A percentile compares a stretch with the other conserved stretches of the same genome.
Evolutionary conservation across 2,329 filamentous ascomycete species (phyloP).

Genomic region (Ophidiomyces ophidiicola): DNA sequence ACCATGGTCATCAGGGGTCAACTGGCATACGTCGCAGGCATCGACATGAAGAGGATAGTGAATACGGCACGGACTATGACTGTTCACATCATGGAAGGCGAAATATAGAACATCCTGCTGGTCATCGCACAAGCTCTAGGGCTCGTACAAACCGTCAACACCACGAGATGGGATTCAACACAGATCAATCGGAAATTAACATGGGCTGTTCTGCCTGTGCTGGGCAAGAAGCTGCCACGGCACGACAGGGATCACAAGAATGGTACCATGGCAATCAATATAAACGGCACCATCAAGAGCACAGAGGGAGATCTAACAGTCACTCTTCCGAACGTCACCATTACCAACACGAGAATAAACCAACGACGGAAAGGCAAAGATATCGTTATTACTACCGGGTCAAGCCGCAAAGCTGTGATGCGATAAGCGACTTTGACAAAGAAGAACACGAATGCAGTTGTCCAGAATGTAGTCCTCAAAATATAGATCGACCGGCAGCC

Average conservation of each 20-base stretch:
- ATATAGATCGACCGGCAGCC: neutral
- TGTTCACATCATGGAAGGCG: neutral
- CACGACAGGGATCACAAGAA: neutral
- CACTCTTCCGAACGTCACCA: slow-evolving; percentile 1
- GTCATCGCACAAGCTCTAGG: neutral
- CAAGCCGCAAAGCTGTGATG: no score
- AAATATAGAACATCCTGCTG: neutral
- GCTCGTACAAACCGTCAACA: neutral
- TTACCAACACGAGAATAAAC: neutral
- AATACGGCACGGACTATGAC: slow-evolving; percentile 2
- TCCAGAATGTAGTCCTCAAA: neutral
- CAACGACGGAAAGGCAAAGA: no score
- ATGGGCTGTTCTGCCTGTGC: neutral
- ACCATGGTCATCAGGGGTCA: slow-evolving; percentile 7
- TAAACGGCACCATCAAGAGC: neutral
- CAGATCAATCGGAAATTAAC: slow-evolving; percentile 1
- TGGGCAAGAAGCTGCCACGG: neutral
- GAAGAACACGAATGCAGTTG: slow-evolving; percentile 3
- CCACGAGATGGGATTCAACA: neutral
- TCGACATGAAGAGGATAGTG: neutral
- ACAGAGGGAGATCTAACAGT: slow-evolving; percentile 1
- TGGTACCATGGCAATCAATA: neutral
- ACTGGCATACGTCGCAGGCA: no score
- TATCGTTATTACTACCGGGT: no score
- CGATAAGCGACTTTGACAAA: no score